A percentile compares a stretch with the other conserved stretches of the same genome.
phyloP scores from a whole-genome alignment of 352 stramenopile genomes.

The Plasmopara muralis region DNA sequence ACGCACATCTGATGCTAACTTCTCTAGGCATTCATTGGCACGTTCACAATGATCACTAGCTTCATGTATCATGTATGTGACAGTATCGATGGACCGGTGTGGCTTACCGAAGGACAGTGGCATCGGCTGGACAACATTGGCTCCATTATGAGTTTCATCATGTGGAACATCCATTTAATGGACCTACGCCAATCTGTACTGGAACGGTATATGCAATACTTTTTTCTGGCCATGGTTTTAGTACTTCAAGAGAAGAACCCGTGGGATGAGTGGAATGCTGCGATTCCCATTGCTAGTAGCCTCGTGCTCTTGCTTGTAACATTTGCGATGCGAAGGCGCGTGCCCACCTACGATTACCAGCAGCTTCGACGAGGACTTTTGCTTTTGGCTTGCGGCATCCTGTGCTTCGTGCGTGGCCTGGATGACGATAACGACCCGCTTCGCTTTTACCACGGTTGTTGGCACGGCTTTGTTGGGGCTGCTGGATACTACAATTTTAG shows the following conservation, averaged over 20 bases:
- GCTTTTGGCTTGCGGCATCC: slow-evolving; percentile 38
- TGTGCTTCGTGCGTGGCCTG: slow-evolving; percentile 55
- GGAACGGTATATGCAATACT: slow-evolving; percentile 61
- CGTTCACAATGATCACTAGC: slow-evolving; percentile 75
- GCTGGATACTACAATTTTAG: slow-evolving; percentile 70
- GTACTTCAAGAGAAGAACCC: slow-evolving; percentile 74
- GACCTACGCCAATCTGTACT: slow-evolving; percentile 35
- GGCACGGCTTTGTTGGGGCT: slow-evolving; percentile 66
- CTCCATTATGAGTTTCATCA: slow-evolving; percentile 78
- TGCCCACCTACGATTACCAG: slow-evolving; percentile 50
- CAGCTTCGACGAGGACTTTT: slow-evolving; percentile 44
- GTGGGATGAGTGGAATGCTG: slow-evolving; percentile 59
- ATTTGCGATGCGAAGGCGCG: slow-evolving; percentile 29
- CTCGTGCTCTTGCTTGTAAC: slow-evolving; percentile 39
- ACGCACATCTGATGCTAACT: slow-evolving; percentile 6
- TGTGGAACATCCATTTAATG: slow-evolving; percentile 73
- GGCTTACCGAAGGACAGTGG: slow-evolving; percentile 76
- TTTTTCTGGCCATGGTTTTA: slow-evolving; percentile 54
- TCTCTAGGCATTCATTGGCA: slow-evolving; percentile 59
- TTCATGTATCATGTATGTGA: slow-evolving; percentile 78
- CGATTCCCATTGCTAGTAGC: slow-evolving; percentile 37
- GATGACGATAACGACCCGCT: slow-evolving; percentile 73
- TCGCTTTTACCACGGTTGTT: slow-evolving; percentile 78
- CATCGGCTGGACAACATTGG: slow-evolving; percentile 78
- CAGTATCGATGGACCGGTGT: slow-evolving; percentile 65